Conservation (phyloP, 1,139 yeast genomes). For the Williopsis jadinii region DNA sequence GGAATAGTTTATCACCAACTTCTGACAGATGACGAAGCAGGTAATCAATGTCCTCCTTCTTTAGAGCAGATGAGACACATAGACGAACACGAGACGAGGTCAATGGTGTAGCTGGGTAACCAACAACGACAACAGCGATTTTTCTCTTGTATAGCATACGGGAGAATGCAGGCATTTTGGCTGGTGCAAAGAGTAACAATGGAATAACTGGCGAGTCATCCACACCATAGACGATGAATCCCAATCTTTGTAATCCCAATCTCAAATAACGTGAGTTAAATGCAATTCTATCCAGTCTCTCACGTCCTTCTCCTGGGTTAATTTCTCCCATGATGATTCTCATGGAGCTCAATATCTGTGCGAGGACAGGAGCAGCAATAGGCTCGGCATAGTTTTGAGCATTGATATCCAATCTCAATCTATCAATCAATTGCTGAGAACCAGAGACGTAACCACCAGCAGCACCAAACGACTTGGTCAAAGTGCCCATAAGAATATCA, state of each 20-base stretch:
- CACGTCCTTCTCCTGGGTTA: constrained; percentile 89
- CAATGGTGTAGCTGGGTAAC: constrained; percentile 96
- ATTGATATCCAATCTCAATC: constrained; percentile 65
- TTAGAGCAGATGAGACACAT: constrained; percentile 87
- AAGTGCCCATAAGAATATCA: constrained; percentile 94
- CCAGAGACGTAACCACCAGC: constrained; percentile 96
- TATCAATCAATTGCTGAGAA: constrained; percentile 57
- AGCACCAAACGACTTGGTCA: constrained; percentile 97
- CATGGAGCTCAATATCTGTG: constrained; percentile 80
- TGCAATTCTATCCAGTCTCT: constrained; percentile 87
- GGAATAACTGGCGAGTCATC: constrained; percentile 98
- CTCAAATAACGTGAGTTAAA: constrained; percentile 92
- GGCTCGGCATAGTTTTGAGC: constrained; percentile 78
- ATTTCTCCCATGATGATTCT: constrained; percentile 72
- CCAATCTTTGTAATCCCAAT: constrained; percentile 82
- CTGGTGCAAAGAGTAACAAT: constrained; percentile 76
- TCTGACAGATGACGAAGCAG: constrained; percentile 67
- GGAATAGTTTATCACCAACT: constrained; percentile 68
- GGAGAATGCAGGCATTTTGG: constrained; percentile 90
- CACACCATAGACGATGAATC: constrained; percentile 89
- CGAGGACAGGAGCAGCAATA: constrained; percentile 83
- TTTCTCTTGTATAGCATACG: constrained; percentile 71
- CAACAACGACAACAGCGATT: constrained; percentile 92
- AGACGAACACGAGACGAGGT: constrained; percentile 86
- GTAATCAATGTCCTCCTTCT: constrained; percentile 88